Conservation (phyloP, 23 red algal genomes). For the Gracilaria domingensis region DNA sequence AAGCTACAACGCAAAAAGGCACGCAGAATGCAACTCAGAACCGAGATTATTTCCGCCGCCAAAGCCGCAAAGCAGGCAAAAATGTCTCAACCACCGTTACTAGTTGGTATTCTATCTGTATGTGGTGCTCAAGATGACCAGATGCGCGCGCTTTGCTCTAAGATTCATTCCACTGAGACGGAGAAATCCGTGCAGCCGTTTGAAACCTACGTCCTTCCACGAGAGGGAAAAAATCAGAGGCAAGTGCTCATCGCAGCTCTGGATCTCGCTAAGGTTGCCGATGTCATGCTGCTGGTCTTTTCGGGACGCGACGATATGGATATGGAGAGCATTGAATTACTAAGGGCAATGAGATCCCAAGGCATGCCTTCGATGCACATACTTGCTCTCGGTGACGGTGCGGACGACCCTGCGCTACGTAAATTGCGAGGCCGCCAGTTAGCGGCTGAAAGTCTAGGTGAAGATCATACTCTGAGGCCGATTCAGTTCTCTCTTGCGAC, state of each 20-base stretch:
- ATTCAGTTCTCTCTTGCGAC: conserved; percentile 9
- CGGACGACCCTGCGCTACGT: conserved; percentile 17
- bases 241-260: conserved; percentile 55
- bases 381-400: conserved; percentile 41
- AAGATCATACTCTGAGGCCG: conserved; percentile 63
- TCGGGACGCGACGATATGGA: conserved; percentile 53
- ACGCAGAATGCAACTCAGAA: conserved; percentile 38
- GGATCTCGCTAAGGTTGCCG: conserved; percentile 72
- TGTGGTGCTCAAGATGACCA: conserved; percentile 27
- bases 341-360: conserved; percentile 68
- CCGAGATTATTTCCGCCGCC: conserved; percentile 28
- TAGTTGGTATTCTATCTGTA: conserved; percentile 31
- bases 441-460: conserved; percentile 70
- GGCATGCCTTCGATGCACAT: conserved; percentile 53
- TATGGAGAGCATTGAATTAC: conserved; percentile 15
- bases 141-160: neutral
- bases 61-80: conserved; percentile 3
- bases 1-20: conserved; percentile 39
- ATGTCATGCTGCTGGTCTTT: conserved; percentile 77
- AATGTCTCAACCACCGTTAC: conserved; percentile 21
- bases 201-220: conserved; percentile 16
- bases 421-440: conserved; percentile 58
- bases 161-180: conserved; percentile 17
- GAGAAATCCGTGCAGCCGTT: conserved; percentile 35
- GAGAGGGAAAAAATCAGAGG: conserved; percentile 36